Evolutionary conservation across 2,329 filamentous ascomycete species (phyloP).

Genomic region (Penicillium hesseltinei): DNA sequence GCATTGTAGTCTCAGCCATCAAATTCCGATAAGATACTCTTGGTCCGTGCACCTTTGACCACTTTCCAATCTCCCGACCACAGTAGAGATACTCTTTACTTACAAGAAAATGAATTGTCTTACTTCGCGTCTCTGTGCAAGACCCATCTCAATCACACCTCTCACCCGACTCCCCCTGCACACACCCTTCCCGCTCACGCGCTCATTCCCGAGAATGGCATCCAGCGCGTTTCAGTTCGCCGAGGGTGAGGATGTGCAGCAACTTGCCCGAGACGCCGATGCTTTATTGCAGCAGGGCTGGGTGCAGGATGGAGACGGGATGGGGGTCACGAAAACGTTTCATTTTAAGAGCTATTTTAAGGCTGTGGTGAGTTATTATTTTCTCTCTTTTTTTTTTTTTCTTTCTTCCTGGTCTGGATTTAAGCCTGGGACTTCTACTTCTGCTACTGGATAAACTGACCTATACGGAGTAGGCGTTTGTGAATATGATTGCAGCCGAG

Average conservation of each 20-base stretch:
- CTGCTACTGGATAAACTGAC: not conserved
- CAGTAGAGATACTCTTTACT: not conserved
- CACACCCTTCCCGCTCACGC: not conserved
- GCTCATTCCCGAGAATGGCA: slow-evolving; percentile 13
- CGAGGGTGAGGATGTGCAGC: slow-evolving; percentile 29
- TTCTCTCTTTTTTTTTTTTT: not conserved
- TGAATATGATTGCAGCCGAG: slow-evolving; percentile 38
- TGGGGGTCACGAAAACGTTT: slow-evolving; percentile 39
- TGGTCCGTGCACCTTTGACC: slow-evolving; percentile 1
- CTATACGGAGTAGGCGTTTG: slow-evolving; percentile 31
- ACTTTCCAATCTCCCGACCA: not conserved
- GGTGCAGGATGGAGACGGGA: slow-evolving; percentile 34
- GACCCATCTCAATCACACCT: not conserved
- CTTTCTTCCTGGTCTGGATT: not conserved
- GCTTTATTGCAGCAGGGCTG: slow-evolving; percentile 32
- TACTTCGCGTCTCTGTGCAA: slow-evolving; percentile 1
- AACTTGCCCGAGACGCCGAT: slow-evolving; percentile 25
- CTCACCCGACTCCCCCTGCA: not conserved
- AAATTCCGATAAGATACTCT: not conserved
- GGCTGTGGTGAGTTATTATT: slow-evolving; percentile 31
- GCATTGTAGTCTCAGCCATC: not conserved
- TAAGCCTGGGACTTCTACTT: not conserved
- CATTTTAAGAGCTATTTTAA: slow-evolving; percentile 43
- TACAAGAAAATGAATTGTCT: not conserved
- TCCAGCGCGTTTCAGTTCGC: slow-evolving; percentile 28